These are phyloP conservation scores for Hypoxylon sp. DNA, from an alignment of 2,329 filamentous ascomycete species.

Conservation along the genomic window DNA sequence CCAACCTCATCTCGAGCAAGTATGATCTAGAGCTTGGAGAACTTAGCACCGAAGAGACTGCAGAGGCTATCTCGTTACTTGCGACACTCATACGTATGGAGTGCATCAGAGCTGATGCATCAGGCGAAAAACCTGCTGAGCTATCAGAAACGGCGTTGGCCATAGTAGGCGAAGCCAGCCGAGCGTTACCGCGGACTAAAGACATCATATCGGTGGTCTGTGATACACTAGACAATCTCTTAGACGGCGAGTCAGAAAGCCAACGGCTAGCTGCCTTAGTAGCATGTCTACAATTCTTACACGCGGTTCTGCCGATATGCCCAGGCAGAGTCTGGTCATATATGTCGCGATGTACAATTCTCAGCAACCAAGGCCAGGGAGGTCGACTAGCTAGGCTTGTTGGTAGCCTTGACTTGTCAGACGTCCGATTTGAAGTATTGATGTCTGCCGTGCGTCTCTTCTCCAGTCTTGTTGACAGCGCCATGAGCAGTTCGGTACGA, in stretches of 20 bases:
- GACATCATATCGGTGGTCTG: conserved; percentile 87
- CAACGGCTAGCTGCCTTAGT: conserved; percentile 74
- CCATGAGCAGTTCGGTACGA: conserved; percentile 76
- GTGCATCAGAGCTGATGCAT: conserved; percentile 54
- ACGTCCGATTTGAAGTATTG: conserved; percentile 82
- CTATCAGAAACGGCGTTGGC: conserved; percentile 57
- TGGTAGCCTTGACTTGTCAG: conserved; percentile 83
- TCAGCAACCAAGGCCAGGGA: conserved; percentile 81
- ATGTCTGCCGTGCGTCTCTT: conserved; percentile 80
- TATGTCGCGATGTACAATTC: conserved; percentile 82
- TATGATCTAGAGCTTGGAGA: conserved; percentile 66
- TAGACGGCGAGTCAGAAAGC: conserved; percentile 73
- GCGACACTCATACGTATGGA: conserved; percentile 75
- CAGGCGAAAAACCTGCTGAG: conserved; percentile 37
- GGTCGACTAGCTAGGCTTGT: conserved; percentile 84
- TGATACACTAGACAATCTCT: conserved; percentile 82
- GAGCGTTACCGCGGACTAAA: conserved; percentile 66
- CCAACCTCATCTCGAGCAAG: conserved; percentile 70
- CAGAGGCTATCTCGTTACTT: conserved; percentile 81
- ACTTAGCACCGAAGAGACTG: conserved; percentile 71
- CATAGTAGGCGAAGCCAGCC: conserved; percentile 71
- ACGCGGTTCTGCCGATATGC: conserved; percentile 77
- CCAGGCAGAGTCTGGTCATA: conserved; percentile 93
- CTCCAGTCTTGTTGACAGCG: conserved; percentile 79
- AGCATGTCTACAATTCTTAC: conserved; percentile 84